Conservation (phyloP, 2,329 filamentous ascomycete genomes). For the Ophiostoma pallidulum region DNA sequence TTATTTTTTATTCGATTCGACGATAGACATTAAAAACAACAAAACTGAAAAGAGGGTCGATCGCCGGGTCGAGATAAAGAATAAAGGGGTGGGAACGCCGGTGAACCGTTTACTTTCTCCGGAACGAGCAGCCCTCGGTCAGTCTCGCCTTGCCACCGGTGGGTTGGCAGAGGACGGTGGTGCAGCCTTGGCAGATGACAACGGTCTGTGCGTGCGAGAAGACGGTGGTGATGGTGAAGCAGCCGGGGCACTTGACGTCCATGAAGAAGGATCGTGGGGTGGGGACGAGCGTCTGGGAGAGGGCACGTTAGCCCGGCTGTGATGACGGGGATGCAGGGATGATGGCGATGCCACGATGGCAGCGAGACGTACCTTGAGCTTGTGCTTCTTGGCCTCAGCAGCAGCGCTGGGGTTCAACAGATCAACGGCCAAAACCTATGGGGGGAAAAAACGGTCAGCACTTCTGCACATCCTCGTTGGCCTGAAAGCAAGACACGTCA, state of each 20-base stretch:
- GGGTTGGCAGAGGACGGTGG: slow-evolving; percentile 98
- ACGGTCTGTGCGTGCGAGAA: slow-evolving; percentile 99
- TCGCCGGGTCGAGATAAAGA: too few relatives aligned
- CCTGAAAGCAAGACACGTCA: background rate
- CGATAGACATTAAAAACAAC: slow-evolving; percentile 1
- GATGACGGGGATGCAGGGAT: too few relatives aligned
- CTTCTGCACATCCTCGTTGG: slow-evolving; percentile 13
- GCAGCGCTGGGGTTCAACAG: slow-evolving; percentile 97
- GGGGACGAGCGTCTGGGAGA: slow-evolving; percentile 73
- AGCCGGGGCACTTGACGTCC: slow-evolving; percentile 99
- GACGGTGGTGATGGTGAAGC: slow-evolving; percentile 99
- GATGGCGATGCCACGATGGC: background rate
- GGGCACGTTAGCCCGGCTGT: slow-evolving; percentile 8
- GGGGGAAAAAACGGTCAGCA: slow-evolving; percentile 36
- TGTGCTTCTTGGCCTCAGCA: slow-evolving; percentile 99
- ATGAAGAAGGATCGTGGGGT: slow-evolving; percentile 99
- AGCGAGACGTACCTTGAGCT: slow-evolving; percentile 76
- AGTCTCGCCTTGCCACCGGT: slow-evolving; percentile 98
- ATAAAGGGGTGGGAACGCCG: too few relatives aligned
- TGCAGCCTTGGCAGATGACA: slow-evolving; percentile 99
- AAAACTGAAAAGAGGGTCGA: background rate
- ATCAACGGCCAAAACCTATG: slow-evolving; percentile 98
- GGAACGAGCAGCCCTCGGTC: slow-evolving; percentile 99
- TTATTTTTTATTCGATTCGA: slow-evolving; percentile 3
- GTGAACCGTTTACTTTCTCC: slow-evolving; percentile 85